A percentile compares a stretch with the other conserved stretches of the same genome.
These are phyloP conservation scores for Talaromyces borbonicus DNA, from an alignment of 495 filamentous ascomycete genomes.

Conservation along the genomic window DNA sequence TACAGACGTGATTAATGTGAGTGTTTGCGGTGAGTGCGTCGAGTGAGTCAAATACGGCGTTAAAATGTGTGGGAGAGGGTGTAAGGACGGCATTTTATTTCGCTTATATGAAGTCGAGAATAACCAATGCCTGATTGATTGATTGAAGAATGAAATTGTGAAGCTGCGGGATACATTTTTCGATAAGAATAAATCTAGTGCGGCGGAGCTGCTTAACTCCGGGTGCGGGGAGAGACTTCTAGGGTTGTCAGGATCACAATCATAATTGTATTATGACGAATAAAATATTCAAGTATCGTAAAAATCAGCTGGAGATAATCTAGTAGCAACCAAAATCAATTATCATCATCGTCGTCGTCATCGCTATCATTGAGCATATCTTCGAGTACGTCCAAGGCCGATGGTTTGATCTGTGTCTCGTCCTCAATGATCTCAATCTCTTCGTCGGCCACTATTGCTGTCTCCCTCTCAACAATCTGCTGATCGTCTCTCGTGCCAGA, in stretches of 20 bases:
- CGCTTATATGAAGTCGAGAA: too few species aligned
- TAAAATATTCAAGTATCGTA: too few species aligned
- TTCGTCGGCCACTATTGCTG: not conserved
- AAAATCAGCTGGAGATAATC: not conserved
- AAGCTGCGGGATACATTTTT: too few species aligned
- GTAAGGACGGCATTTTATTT: conserved; percentile 39
- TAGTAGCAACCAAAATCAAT: not conserved
- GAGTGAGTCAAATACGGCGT: conserved; percentile 46
- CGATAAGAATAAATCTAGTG: too few species aligned
- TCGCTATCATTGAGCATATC: conserved; percentile 4
- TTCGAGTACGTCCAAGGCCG: conserved; percentile 17
- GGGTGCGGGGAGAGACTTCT: too few species aligned
- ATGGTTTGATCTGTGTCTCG: conserved; percentile 18
- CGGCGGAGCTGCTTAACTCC: too few species aligned
- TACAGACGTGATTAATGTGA: conserved; percentile 64
- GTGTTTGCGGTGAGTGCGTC: conserved; percentile 25
- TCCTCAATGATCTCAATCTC: conserved; percentile 20
- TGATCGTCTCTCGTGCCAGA: not conserved
- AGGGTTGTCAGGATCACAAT: too few species aligned
- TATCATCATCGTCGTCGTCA: not conserved
- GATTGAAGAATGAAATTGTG: too few species aligned
- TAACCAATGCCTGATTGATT: too few species aligned
- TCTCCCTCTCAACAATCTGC: not conserved
- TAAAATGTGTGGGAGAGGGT: conserved; percentile 56
- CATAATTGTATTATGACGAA: too few species aligned